Evolutionary conservation across 495 filamentous ascomycete genomes (phyloP).

Genomic region (Annulohypoxylon moriforme): DNA sequence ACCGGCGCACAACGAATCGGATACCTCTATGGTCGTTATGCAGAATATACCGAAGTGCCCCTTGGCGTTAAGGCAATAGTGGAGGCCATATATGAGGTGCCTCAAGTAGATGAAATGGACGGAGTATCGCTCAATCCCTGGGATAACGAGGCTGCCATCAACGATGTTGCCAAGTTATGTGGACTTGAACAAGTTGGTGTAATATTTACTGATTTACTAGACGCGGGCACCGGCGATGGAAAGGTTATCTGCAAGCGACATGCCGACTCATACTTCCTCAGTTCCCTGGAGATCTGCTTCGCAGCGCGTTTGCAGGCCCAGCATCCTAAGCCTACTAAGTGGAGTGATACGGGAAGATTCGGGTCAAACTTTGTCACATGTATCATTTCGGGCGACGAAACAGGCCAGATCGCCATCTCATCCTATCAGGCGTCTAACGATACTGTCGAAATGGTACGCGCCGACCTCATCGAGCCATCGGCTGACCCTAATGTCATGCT

Average conservation of each 20-base stretch:
- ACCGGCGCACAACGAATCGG: constrained; percentile 84
- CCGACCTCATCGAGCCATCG: constrained; percentile 94
- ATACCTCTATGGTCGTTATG: constrained; percentile 90
- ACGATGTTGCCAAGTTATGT: constrained; percentile 84
- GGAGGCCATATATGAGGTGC: constrained; percentile 97
- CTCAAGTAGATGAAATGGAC: constrained; percentile 90
- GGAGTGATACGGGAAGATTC: constrained; percentile 94
- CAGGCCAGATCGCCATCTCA: constrained; percentile 87
- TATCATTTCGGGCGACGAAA: constrained; percentile 89
- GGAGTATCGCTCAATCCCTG: constrained; percentile 88
- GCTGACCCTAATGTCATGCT: constrained; percentile 95
- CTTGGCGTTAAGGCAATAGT: constrained; percentile 96
- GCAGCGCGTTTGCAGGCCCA: constrained; percentile 87
- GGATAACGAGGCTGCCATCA: constrained; percentile 85
- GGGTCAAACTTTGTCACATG: constrained; percentile 98
- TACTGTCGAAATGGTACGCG: constrained; percentile 95
- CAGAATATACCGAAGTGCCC: constrained; percentile 92
- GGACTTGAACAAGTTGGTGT: constrained; percentile 91
- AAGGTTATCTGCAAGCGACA: constrained; percentile 94
- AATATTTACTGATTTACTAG: constrained; percentile 93
- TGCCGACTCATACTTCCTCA: constrained; percentile 93
- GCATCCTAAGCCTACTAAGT: constrained; percentile 91
- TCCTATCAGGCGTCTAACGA: constrained; percentile 95
- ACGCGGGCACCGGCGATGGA: constrained; percentile 82
- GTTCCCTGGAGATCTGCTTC: constrained; percentile 91